Conservation (phyloP, 441 rosid species). For the Isatis lusitanica region DNA sequence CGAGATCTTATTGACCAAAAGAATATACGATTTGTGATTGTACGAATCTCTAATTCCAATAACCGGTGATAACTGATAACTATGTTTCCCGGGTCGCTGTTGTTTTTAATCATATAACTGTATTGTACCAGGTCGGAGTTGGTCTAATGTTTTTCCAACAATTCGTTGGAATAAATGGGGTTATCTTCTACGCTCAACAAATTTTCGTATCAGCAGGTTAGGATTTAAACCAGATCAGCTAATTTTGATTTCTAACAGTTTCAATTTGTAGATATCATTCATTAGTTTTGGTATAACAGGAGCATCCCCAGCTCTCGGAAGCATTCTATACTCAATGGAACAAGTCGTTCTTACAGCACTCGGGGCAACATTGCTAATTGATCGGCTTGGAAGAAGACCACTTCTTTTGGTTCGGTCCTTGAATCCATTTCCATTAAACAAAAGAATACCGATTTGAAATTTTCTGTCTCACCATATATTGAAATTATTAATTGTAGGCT, state of each 20-base stretch:
- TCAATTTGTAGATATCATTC: background rate
- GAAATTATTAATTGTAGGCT: conserved; percentile 35
- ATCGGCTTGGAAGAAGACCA: conserved; percentile 64
- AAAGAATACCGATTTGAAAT: background rate
- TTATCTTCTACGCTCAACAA: conserved; percentile 69
- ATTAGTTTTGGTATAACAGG: conserved; percentile 37
- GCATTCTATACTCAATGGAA: conserved; percentile 41
- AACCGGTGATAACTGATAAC: background rate
- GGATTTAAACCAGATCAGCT: background rate
- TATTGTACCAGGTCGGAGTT: conserved; percentile 32
- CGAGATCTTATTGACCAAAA: conserved; percentile 33
- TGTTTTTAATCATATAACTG: background rate
- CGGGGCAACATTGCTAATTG: conserved; percentile 47
- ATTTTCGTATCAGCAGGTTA: conserved; percentile 79
- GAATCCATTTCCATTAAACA: background rate
- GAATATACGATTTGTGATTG: conserved; percentile 38
- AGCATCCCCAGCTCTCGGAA: conserved; percentile 45
- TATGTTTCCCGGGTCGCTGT: background rate
- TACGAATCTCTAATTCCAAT: conserved; percentile 14
- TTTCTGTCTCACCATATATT: background rate
- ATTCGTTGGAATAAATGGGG: conserved; percentile 84
- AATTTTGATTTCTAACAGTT: background rate
- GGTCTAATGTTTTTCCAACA: conserved; percentile 91
- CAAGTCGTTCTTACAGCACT: conserved; percentile 46
- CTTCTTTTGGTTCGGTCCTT: conserved; percentile 48